These are phyloP conservation scores for Kuraishia capsulata DNA, from an alignment of 805 yeast genomes.

Conservation along the genomic window DNA sequence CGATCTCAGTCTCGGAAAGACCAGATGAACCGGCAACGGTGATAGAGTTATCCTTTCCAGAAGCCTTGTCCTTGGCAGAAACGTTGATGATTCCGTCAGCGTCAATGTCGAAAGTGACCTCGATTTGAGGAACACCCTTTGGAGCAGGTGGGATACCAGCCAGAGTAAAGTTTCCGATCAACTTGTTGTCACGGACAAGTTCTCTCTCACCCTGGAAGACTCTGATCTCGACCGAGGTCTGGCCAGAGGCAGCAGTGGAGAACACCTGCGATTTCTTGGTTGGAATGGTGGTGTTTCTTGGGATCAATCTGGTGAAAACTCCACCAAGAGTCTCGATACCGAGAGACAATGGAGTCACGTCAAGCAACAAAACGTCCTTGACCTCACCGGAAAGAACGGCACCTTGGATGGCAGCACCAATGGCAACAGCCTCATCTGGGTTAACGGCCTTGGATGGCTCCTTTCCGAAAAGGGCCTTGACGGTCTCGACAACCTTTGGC, in stretches of 20 bases:
- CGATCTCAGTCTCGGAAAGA: slow-evolving; percentile 59
- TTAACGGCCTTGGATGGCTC: slow-evolving; percentile 66
- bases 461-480: slow-evolving; percentile 48
- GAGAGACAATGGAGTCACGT: slow-evolving; percentile 79
- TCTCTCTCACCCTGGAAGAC: slow-evolving; percentile 99
- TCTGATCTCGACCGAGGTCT: slow-evolving; percentile 93
- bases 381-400: slow-evolving; percentile 80
- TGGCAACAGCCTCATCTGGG: slow-evolving; percentile 91
- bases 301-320: slow-evolving; percentile 85
- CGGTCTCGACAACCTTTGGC: slow-evolving; percentile 68
- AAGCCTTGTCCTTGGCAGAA: slow-evolving; percentile 70
- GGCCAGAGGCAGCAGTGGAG: slow-evolving; percentile 95
- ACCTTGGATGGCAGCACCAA: slow-evolving; percentile 88
- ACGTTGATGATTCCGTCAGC: slow-evolving; percentile 89
- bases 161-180: slow-evolving; percentile 93
- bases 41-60: slow-evolving; percentile 69
- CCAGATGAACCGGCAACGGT: slow-evolving; percentile 67
- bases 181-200: slow-evolving; percentile 94
- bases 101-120: slow-evolving; percentile 92
- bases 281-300: slow-evolving; percentile 94
- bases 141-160: slow-evolving; percentile 95
- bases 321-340: slow-evolving; percentile 99
- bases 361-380: slow-evolving; percentile 66
- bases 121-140: slow-evolving; percentile 91
- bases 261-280: slow-evolving; percentile 94